A percentile compares a stretch with the other conserved stretches of the same genome.
Conservation (phyloP, 2,329 filamentous ascomycete species). For the Paracoccidioides brasiliensis region DNA sequence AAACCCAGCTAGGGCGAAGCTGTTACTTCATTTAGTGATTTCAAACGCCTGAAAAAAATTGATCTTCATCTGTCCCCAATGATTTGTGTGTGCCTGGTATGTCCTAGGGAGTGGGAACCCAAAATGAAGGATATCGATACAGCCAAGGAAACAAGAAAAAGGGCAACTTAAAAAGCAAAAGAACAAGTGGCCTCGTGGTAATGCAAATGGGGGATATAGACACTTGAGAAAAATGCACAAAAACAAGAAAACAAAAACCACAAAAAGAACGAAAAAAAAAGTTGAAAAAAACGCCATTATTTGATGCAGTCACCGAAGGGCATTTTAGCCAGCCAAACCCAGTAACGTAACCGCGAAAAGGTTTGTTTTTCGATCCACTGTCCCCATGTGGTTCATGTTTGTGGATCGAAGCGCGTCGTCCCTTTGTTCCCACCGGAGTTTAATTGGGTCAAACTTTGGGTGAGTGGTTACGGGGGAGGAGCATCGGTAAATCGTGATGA, state of each 20-base stretch:
- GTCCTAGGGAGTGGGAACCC: too few relatives aligned
- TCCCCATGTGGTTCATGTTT: not conserved
- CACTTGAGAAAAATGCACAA: not conserved
- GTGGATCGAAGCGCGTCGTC: not conserved
- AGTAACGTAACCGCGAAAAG: not conserved
- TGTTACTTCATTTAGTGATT: not conserved
- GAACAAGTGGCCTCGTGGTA: not conserved
- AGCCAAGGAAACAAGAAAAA: not conserved
- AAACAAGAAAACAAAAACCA: not conserved
- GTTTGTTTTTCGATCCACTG: not conserved
- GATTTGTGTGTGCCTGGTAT: too few relatives aligned
- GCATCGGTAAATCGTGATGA: constrained; percentile 1
- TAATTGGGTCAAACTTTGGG: too few relatives aligned
- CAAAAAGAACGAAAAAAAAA: not conserved
- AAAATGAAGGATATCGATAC: not conserved
- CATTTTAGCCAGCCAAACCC: not conserved
- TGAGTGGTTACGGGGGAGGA: not conserved
- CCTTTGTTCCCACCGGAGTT: not conserved
- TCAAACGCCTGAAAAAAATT: not conserved
- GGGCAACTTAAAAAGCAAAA: not conserved
- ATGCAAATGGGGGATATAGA: constrained; percentile 1
- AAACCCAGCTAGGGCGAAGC: too few relatives aligned
- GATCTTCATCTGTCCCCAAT: not conserved
- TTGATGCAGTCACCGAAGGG: not conserved
- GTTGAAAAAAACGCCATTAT: not conserved